Base-by-base conservation (phyloP, 805 yeast genomes). In the Lachancea dasiensis region DNA sequence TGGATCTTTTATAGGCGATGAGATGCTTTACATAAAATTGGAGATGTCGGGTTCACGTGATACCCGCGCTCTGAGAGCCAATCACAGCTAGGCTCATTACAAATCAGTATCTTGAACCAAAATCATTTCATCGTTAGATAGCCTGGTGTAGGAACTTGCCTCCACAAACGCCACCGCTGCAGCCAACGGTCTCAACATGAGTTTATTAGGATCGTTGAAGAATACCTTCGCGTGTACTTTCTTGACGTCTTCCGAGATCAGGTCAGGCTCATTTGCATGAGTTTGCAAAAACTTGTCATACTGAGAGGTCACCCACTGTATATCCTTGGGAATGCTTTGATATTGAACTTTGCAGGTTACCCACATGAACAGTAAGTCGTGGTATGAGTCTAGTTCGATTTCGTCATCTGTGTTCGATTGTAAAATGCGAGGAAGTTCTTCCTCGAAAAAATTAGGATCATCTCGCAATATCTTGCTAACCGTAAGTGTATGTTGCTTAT, bases 381-480 rank as follows among this genome's bases (percentile, higher is more conserved):
- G 21, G 15, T 32, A 27, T 8, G 41, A 38, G 20, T 27, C 30
- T 17, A 38, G 28, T 9, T 71, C 53, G 4, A 79, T 58, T 9
- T 69, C 71, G 38, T 66, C 68, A 10, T 66, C 59, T 3, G 67
- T 49, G 2, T 70, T 59, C 4, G 81, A 81, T 15, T 20, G 31
- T 20, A 34, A 14, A 13, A 26, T 10, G 7, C 6, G 10, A 13
- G 37, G 26, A 41, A 77, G 63, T 0, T 68, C 54, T 2, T 68
- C 53, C 32, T 70, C 68, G 20, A 64, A 60, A 47, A 77, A 70
- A n/a, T 50, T 46, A 3, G 53, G 44, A 50, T 82, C 89, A 30
- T 67, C 62, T 48, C 75, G 74, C 45, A 64, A 63, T 1, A 77
- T 68, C 36, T 64, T 70, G 45, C 75, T 73, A 39, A 79, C 63